Evolutionary conservation across 768 basidiomycete genomes (phyloP), one percentile per base, ranked within the genome.

Genomic region (Pulveroboletus ravenelii): DNA sequence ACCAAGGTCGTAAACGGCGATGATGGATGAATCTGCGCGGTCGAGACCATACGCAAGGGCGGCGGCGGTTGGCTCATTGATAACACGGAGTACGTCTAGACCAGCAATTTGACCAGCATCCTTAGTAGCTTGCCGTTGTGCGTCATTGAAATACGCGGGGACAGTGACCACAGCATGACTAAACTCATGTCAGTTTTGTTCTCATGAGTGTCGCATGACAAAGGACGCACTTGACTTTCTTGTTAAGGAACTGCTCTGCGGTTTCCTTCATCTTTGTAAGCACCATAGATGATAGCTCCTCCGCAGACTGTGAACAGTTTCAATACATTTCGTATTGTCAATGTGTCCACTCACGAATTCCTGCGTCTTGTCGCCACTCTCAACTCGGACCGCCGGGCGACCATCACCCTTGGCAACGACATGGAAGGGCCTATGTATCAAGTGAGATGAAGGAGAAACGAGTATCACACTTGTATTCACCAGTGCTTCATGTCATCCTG

Each of bases 101-200:
- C 96, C 96, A 17, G 96, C 94, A 60, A 98, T 97, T 67, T 92
- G 87, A 64, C 96, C 96, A 47, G 96, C 93, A 54, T 97, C 86
- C 74, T 97, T 96, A 38, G 96, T 99, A 5, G 96, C 96, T 76
- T 98, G 95, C 53, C 96, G 87, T 71, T 99, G 96, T 17, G 96
- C 94, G 66, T 99, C 96, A 69, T 99, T 99, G 82, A 98, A 99
- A 75, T 97, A 97, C 0, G 95, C 94, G 1, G 95, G 96, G 29
- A 97, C 95, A 13, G 94, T 97, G 62, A 98, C 76, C 61, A 98
- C 94, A 25, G 88, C 88, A 47, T 90, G 84, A 61, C 87, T 89
- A 49, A 36, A 45, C 2, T 10, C 32, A 32, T 10, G 52, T 62
- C 3, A 53, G 44, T 17, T 1, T 5, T 15, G 14, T 48, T 31